A percentile compares a stretch with the other conserved stretches of the same genome.
Conservation (phyloP, 208 protist genomes). For the Acanthamoeba royreba region DNA sequence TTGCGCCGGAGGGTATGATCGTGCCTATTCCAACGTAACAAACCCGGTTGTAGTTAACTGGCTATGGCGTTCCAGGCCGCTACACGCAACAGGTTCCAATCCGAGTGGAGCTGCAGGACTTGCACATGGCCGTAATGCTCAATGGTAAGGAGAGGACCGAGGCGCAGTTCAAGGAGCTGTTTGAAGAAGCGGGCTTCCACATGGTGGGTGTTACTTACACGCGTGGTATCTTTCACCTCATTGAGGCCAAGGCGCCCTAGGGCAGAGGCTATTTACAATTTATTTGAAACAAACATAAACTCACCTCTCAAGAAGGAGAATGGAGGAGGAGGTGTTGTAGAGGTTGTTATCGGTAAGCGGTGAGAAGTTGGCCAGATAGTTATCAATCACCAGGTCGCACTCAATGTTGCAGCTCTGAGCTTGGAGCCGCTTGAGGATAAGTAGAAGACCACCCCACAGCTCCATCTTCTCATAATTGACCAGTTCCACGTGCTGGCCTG, state of each 20-base stretch:
- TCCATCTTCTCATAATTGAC: conserved; percentile 47
- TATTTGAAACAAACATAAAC: too few relatives aligned
- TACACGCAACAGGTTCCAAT: background rate
- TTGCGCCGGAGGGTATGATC: background rate
- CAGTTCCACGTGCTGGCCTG: too few relatives aligned
- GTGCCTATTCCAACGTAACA: background rate
- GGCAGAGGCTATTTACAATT: too few relatives aligned
- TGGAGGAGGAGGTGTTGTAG: conserved; percentile 43
- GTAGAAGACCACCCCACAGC: background rate
- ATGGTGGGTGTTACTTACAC: background rate
- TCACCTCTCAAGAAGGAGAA: background rate
- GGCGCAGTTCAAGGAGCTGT: background rate
- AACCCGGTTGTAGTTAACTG: background rate
- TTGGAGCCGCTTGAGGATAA: background rate
- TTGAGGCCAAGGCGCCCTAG: too few relatives aligned
- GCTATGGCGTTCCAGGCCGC: background rate
- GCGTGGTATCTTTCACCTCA: background rate
- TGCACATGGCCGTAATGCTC: conserved; percentile 32
- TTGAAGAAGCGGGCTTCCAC: background rate
- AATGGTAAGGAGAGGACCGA: conserved; percentile 36
- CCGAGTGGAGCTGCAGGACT: background rate
- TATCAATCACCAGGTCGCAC: background rate
- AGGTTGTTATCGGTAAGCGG: conserved; percentile 37
- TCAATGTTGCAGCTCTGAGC: background rate
- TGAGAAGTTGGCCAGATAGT: conserved; percentile 38